These are phyloP conservation scores for Rutidosis leptorrhynchoides DNA, from an alignment of 129 eudicot species.

Conservation along the genomic window DNA sequence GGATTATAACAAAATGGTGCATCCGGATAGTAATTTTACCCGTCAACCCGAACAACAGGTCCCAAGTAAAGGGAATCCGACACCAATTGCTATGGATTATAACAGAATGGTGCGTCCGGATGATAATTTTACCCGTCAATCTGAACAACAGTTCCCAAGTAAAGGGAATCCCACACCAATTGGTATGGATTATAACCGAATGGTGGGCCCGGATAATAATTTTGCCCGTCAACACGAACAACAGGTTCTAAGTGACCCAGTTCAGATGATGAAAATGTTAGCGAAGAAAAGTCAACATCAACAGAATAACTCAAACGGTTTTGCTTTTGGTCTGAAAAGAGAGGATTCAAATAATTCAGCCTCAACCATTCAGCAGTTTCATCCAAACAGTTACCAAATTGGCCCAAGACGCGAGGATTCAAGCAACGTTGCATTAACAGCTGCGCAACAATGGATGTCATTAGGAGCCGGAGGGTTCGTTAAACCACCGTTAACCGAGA, in stretches of 20 bases:
- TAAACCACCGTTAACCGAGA: conserved; percentile 54
- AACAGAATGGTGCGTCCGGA: conserved; percentile 22
- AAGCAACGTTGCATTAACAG: conserved; percentile 64
- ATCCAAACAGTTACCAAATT: conserved; percentile 3
- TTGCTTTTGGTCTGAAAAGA: conserved; percentile 17
- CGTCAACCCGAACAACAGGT: too few species aligned
- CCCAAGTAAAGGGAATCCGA: conserved; percentile 34
- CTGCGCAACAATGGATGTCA: conserved; percentile 94
- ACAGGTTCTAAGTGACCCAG: conserved; percentile 80
- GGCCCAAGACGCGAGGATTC: conserved; percentile 41
- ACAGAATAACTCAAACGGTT: conserved; percentile 36
- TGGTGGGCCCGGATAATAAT: conserved; percentile 13
- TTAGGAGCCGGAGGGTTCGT: conserved; percentile 43
- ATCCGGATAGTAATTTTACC: too few species aligned
- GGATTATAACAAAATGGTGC: too few species aligned
- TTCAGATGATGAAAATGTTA: conserved; percentile 76
- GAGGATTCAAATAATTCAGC: conserved; percentile 22
- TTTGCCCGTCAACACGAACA: conserved; percentile 26
- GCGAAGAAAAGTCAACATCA: conserved; percentile 59
- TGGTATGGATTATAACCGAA: conserved; percentile 20
- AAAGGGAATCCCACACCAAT: conserved; percentile 30
- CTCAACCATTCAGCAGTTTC: conserved; percentile 15
- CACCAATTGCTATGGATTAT: conserved; percentile 20
- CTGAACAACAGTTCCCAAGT: conserved; percentile 52
- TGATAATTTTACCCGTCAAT: conserved; percentile 7